phyloP scores from a whole-genome alignment of 2,329 filamentous ascomycete species.

The Aspergillus spinulosporus region DNA sequence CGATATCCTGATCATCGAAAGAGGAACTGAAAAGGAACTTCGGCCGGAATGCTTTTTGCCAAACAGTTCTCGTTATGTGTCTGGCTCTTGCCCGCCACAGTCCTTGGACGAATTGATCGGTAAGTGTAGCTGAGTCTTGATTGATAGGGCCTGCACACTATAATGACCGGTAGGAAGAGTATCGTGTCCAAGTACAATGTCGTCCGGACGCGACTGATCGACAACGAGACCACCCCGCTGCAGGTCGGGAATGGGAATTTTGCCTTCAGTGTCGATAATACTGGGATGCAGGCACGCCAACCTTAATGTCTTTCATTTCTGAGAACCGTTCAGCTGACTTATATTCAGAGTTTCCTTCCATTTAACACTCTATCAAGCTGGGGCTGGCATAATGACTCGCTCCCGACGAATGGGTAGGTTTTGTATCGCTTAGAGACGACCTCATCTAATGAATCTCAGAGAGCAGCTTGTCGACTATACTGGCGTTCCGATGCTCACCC shows the following conservation, averaged over 20 bases:
- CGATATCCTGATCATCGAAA: background rate
- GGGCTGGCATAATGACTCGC: constrained; percentile 22
- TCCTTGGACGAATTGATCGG: too few relatives aligned
- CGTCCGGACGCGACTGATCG: constrained; percentile 13
- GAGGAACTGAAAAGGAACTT: background rate
- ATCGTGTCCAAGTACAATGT: constrained; percentile 20
- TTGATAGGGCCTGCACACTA: too few relatives aligned
- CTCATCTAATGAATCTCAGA: background rate
- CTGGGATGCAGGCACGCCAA: constrained; percentile 17
- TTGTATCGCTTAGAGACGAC: too few relatives aligned
- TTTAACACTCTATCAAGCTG: constrained; percentile 21
- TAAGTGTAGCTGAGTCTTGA: too few relatives aligned
- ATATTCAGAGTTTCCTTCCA: constrained; percentile 12
- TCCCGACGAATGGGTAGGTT: constrained; percentile 15
- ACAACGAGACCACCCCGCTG: constrained; percentile 19
- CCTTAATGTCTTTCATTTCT: background rate
- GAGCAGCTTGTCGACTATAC: constrained; percentile 15
- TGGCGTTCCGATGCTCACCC: constrained; percentile 13
- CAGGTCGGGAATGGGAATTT: constrained; percentile 22
- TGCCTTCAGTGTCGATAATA: constrained; percentile 21
- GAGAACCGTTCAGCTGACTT: background rate
- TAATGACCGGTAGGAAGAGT: background rate
- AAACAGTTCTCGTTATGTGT: too few relatives aligned
- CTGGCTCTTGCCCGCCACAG: too few relatives aligned
- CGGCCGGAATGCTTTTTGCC: too few relatives aligned